Evolutionary conservation across 2,329 filamentous ascomycete species (phyloP).

Genomic region (Penicillium sp.): DNA sequence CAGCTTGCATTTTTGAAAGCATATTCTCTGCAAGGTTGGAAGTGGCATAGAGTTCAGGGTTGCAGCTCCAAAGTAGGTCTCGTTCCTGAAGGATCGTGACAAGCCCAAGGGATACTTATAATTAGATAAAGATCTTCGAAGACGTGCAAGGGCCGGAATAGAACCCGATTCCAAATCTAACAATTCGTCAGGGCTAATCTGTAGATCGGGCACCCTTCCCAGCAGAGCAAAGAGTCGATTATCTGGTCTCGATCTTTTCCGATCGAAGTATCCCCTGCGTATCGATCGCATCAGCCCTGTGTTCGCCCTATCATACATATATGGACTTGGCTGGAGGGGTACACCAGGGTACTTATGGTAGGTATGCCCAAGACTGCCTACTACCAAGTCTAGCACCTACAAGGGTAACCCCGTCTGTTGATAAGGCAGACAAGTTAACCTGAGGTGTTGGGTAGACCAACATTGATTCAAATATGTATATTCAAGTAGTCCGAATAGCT

Average conservation of each 20-base stretch:
- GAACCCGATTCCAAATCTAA: background rate
- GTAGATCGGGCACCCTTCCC: slow-evolving; percentile 2
- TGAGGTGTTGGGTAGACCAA: slow-evolving; percentile 7
- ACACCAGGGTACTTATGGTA: background rate
- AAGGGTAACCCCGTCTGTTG: background rate
- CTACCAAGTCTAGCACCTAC: background rate
- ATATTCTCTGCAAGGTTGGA: slow-evolving; percentile 3
- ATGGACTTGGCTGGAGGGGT: background rate
- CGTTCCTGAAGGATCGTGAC: background rate
- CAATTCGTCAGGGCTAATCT: background rate
- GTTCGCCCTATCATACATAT: background rate
- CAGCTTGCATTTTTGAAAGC: background rate
- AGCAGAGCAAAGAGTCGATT: background rate
- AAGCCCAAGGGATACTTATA: background rate
- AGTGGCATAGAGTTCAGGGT: background rate
- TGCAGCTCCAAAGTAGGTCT: background rate
- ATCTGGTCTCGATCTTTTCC: background rate
- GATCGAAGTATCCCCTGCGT: slow-evolving; percentile 5
- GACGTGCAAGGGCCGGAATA: background rate
- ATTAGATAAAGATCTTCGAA: background rate
- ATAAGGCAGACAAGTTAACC: background rate
- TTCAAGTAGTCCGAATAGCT: background rate
- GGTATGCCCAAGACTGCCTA: background rate
- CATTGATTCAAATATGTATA: background rate
- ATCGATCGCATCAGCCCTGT: background rate